A percentile compares a stretch with the other conserved stretches of the same genome.
These are phyloP conservation scores for Epicoccum sorghinum DNA, from an alignment of 2,329 filamentous ascomycete species.

Conservation along the genomic window DNA sequence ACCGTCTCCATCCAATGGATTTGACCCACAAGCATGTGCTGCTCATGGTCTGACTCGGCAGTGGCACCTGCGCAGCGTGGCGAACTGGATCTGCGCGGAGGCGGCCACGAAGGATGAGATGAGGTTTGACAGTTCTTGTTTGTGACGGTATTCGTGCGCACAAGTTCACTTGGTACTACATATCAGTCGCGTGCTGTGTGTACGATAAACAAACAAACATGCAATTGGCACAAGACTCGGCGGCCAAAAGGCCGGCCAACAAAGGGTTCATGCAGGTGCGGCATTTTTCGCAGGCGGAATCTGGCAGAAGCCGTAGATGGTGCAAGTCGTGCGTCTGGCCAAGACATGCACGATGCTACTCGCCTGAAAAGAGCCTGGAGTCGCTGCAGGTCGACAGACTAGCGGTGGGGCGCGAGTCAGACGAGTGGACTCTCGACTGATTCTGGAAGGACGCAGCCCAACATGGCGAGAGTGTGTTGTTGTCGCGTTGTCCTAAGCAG, in stretches of 20 bases:
- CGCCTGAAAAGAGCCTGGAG: constrained; percentile 9
- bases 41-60: constrained; percentile 11
- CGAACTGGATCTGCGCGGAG: constrained; percentile 16
- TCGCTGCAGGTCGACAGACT: constrained; percentile 7
- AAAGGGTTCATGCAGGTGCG: constrained; percentile 34
- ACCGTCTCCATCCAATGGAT: constrained; percentile 14
- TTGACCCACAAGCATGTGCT: constrained; percentile 10
- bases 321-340: constrained; percentile 17
- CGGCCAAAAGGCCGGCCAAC: constrained; percentile 2
- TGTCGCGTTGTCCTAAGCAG: constrained; percentile 7
- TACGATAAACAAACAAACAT: constrained; percentile 1
- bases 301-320: constrained; percentile 13
- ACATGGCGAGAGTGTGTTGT: constrained; percentile 9
- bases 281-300: constrained; percentile 32
- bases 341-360: constrained; percentile 20
- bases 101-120: constrained; percentile 12
- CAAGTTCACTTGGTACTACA: not conserved
- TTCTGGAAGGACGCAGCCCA: constrained; percentile 21
- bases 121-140: not conserved
- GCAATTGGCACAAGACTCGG: not conserved
- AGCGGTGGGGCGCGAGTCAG: constrained; percentile 15
- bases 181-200: not conserved
- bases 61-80: constrained; percentile 11
- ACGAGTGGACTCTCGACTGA: constrained; percentile 17
- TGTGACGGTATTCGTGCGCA: not conserved